Conservation (phyloP, 208 protist species). For the Perkinsela sp. region DNA sequence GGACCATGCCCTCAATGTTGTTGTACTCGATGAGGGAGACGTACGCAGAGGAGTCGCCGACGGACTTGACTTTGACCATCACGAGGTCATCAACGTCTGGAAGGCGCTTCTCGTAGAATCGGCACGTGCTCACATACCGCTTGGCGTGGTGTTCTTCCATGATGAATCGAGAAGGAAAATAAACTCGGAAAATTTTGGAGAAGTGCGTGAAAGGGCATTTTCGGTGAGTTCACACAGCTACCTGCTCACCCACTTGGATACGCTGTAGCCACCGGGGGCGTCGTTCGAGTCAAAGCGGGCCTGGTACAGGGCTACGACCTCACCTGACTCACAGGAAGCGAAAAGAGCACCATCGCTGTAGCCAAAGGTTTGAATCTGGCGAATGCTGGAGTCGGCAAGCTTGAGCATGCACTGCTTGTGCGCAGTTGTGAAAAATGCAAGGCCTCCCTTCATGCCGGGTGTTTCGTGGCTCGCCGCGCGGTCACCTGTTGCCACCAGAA, state of each 20-base stretch:
- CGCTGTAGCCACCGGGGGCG: neutral
- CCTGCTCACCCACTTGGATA: neutral
- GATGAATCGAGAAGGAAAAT: no score
- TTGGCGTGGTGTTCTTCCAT: constrained; percentile 5
- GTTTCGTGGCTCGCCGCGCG: neutral
- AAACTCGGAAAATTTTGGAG: no score
- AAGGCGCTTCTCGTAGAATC: constrained; percentile 67
- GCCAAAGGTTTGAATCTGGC: neutral
- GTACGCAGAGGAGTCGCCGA: constrained; percentile 69
- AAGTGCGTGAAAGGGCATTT: no score
- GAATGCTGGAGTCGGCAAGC: neutral
- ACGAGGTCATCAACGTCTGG: constrained; percentile 87
- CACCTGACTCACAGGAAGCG: neutral
- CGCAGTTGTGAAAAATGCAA: neutral
- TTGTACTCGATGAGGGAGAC: constrained; percentile 89
- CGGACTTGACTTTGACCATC: constrained; percentile 77
- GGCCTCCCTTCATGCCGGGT: neutral
- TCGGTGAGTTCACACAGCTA: no score
- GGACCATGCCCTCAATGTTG: constrained; percentile 93
- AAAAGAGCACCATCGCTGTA: neutral
- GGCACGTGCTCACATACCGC: constrained; percentile 13
- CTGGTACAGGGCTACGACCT: neutral
- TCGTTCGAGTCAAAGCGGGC: neutral
- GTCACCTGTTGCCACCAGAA: neutral
- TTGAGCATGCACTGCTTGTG: neutral